Evolutionary conservation across 1,139 yeast genomes (phyloP), one percentile per base, ranked within the genome.

Genomic region (Yarrowia galli): DNA sequence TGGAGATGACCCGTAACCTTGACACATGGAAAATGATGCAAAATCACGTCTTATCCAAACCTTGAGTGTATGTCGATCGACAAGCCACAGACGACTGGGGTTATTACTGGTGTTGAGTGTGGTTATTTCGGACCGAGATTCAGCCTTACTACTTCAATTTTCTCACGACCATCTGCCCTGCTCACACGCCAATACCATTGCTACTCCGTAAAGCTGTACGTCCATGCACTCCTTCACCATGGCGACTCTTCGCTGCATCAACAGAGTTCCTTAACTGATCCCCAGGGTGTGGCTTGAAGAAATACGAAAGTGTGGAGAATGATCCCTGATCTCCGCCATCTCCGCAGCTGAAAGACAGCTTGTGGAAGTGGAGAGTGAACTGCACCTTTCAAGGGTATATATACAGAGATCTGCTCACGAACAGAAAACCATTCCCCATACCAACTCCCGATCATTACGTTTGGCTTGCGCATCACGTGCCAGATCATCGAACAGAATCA

Each of bases 21-120:
- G 46, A n/a, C 35, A 23, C 23, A 25, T 18, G 46, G 32, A 23
- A 25, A 18, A 54, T 54, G 61, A 25, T 54, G 61, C 61, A 54
- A 54, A 54, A 54, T 54, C 61, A 54, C 61, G 61, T 25, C 48
- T 54, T 38, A 54, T 54, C 58, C 35, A 40, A 54, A 54, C 61
- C 61, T 54, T 54, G 46, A 25, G 18, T 10, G 23, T 23, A 25
- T 54, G 61, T 12, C 35, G 61, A 54, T 54, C 46, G 15, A n/a
- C 46, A 54, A 54, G 61, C 61, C 61, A 54, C 61, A 40, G 36
- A 36, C 5, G 10, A 10, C 12, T 7, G 61, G 61, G 20, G 36
- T 6, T 20, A 48, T 20, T 28, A 36, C 38, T 28, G n/a, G 3
- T 4, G 20, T 3, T 1, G 53, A 7, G 25, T 2, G 40, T 32